A percentile compares a stretch with the other conserved stretches of the same genome.
Evolutionary conservation across 148 eudicot genomes (phyloP).

Genomic region (Silene conica): DNA sequence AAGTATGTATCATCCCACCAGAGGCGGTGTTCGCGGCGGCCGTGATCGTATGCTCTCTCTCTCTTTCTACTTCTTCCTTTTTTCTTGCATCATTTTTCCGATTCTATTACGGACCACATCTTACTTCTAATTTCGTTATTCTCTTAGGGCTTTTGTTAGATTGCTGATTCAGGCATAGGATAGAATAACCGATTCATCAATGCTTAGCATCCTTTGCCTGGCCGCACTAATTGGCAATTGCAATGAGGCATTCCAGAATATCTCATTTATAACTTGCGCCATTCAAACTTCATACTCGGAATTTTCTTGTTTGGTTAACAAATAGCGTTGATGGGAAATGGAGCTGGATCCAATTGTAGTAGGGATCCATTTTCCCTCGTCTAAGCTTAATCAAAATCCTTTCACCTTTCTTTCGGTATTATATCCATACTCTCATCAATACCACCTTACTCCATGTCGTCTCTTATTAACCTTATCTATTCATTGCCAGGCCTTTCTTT

Average conservation of each 20-base stretch:
- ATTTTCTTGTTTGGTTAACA: too few relatives aligned
- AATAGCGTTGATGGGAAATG: too few relatives aligned
- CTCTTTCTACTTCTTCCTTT: constrained; percentile 16
- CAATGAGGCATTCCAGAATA: too few relatives aligned
- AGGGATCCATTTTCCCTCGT: background rate
- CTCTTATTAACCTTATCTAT: background rate
- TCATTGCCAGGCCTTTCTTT: background rate
- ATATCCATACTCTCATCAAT: background rate
- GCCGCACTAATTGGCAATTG: too few relatives aligned
- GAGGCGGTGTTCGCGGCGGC: constrained; percentile 98
- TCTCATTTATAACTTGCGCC: too few relatives aligned
- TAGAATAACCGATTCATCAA: too few relatives aligned
- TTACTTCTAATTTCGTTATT: background rate
- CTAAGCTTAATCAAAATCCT: background rate
- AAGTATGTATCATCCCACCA: constrained; percentile 83
- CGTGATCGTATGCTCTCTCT: constrained; percentile 74
- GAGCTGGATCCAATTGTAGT: too few relatives aligned
- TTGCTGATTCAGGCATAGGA: background rate
- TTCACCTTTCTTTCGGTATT: background rate
- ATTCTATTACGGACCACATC: background rate
- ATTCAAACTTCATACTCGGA: too few relatives aligned
- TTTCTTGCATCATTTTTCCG: background rate
- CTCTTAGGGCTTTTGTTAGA: background rate
- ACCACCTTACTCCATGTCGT: background rate
- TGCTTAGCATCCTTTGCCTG: too few relatives aligned